These are phyloP conservation scores for Colletotrichum phormii DNA, from an alignment of 2,329 filamentous ascomycete species.

Conservation along the genomic window DNA sequence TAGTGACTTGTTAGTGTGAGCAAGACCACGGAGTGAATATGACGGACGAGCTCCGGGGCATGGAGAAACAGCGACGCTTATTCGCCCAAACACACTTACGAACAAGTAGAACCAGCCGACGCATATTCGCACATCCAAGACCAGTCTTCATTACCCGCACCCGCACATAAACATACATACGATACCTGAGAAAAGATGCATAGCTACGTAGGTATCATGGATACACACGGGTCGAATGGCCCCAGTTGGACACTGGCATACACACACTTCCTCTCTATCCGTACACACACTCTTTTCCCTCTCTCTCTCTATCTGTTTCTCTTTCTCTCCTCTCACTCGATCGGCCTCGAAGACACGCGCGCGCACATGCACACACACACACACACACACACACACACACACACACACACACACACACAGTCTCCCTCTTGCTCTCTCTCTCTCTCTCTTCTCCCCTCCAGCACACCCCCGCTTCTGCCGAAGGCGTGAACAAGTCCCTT, in stretches of 20 bases:
- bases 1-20: background rate
- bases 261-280: background rate
- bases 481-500: conserved; percentile 33
- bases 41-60: background rate
- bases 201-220: conserved; percentile 13
- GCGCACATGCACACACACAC: too few species aligned
- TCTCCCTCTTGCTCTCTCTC: background rate
- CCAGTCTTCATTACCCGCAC: conserved; percentile 3
- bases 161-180: background rate
- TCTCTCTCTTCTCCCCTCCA: background rate
- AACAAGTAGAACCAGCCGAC: background rate
- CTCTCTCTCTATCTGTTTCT: background rate
- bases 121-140: background rate
- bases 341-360: background rate
- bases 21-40: background rate
- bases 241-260: conserved; percentile 20
- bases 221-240: conserved; percentile 18
- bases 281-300: background rate
- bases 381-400: background rate
- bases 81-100: background rate
- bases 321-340: background rate
- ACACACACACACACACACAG: conserved; percentile 2
- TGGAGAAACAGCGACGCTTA: conserved; percentile 9
- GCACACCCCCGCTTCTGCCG: conserved; percentile 37
- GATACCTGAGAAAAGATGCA: conserved; percentile 5